Evolutionary conservation across 164 flowering plant genomes (phyloP).

Genomic region (Liriodendron chinense): DNA sequence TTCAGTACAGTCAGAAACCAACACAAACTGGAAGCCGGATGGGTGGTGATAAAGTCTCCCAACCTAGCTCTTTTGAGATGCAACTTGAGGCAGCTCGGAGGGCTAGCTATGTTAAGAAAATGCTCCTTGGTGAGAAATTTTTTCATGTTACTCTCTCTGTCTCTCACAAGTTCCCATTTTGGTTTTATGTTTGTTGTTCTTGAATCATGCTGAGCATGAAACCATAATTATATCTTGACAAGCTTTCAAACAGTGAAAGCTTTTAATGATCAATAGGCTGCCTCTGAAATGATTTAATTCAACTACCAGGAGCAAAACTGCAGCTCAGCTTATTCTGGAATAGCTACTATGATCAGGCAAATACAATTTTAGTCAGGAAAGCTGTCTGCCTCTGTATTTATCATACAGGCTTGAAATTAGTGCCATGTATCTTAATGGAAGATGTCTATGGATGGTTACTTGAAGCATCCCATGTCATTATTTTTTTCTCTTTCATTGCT

Average conservation of each 20-base stretch:
- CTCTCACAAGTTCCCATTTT: not conserved
- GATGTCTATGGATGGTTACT: not conserved
- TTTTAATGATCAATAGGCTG: not conserved
- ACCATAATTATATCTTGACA: not conserved
- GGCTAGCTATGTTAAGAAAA: slow-evolving; percentile 83
- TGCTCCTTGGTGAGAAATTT: slow-evolving; percentile 64
- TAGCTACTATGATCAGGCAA: not conserved
- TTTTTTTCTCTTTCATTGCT: no score
- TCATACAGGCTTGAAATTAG: not conserved
- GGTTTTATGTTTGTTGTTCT: not conserved
- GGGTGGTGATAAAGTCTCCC: slow-evolving; percentile 32
- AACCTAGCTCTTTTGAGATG: slow-evolving; percentile 64
- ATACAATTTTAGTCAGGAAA: not conserved
- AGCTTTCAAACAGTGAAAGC: not conserved
- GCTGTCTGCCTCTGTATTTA: not conserved
- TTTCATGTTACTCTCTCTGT: not conserved
- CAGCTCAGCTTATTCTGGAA: not conserved
- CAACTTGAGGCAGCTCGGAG: slow-evolving; percentile 94
- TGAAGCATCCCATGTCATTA: not conserved
- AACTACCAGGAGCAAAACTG: not conserved
- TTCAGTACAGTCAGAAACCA: slow-evolving; percentile 21
- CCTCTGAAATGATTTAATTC: not conserved
- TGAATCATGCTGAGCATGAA: not conserved
- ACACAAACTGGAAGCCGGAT: slow-evolving; percentile 20
- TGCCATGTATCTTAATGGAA: not conserved